phyloP scores from a whole-genome alignment of 208 protist species.

The Leishmania amazonensis region DNA sequence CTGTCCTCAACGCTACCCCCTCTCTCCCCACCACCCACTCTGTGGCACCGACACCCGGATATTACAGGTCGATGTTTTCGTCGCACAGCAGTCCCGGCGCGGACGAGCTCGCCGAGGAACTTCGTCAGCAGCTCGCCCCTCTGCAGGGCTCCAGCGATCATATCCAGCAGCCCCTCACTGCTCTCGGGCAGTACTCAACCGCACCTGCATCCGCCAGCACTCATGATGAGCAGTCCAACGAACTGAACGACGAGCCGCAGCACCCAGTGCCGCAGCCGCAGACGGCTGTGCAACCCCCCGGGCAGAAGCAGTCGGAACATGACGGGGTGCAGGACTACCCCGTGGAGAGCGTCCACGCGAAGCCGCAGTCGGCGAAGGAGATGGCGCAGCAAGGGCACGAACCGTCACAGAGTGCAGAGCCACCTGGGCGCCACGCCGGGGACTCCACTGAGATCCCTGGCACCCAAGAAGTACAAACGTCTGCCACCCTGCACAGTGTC shows the following conservation, averaged over 20 bases:
- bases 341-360: too few relatives aligned
- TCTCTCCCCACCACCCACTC: neutral
- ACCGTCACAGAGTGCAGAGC: too few relatives aligned
- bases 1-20: neutral
- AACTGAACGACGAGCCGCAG: neutral
- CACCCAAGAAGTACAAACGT: too few relatives aligned
- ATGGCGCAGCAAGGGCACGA: too few relatives aligned
- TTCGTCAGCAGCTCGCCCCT: slow-evolving; percentile 15
- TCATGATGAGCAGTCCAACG: slow-evolving; percentile 9
- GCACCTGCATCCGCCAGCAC: too few relatives aligned
- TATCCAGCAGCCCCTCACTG: slow-evolving; percentile 13
- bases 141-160: slow-evolving; percentile 13
- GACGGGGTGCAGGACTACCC: too few relatives aligned
- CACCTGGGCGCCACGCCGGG: too few relatives aligned
- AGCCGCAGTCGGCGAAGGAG: too few relatives aligned
- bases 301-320: too few relatives aligned
- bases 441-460: too few relatives aligned
- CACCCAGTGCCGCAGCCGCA: neutral
- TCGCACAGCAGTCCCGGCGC: neutral
- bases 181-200: neutral
- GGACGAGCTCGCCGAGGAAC: slow-evolving; percentile 1
- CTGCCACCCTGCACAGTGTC: too few relatives aligned
- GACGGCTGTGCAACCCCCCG: too few relatives aligned
- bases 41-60: neutral
- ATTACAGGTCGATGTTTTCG: neutral